Evolutionary conservation across 2,329 filamentous ascomycete species (phyloP), one percentile per base, ranked within the genome.

Genomic region (Beauveria rudraprayagi): DNA sequence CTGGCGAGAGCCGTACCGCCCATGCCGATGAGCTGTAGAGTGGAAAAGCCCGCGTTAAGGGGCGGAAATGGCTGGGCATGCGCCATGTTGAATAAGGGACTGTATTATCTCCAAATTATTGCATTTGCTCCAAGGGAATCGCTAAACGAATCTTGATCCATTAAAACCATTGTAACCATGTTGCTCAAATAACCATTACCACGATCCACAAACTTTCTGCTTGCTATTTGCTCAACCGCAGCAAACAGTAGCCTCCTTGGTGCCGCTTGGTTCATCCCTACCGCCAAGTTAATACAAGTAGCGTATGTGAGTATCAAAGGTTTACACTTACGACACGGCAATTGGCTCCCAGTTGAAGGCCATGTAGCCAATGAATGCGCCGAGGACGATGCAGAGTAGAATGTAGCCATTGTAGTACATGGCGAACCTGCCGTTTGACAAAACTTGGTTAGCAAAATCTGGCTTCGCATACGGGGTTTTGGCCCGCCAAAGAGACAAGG

Each of bases 371-470:
- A 92, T 61, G 65, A 84, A 91, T 0, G 88, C 84, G 1, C 91
- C 91, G 60, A 93, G 82, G 64, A 93, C 83, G 71, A 94, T 91
- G 66, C 85, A 90, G 62, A 93, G 87, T 71, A 94, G 90, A 64
- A 94, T 81, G 73, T 91, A 94, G 10, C 86, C 84, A 66, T 84
- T 85, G 74, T 81, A 85, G 70, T 84, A 84, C 80, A 84, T 83
- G 64, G 80, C 80, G n/a, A 76, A 73, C 64, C 69, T 75, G 61
- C 2, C 34, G 1, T 55, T 40, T 22, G 19, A 41, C 2, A 9
- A 61, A 63, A 43, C 65, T 62, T 28, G 53, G 8, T 40, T 40
- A 46, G 26, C 52, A 43, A 37, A 37, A 37, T 8, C 47, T 30
- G 40, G 28, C n/a, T n/a, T 37, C 22, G 10, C 26, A 53, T 41